Base-by-base conservation (phyloP, 2,329 filamentous ascomycete genomes). In the Coleophoma crateriformis region DNA sequence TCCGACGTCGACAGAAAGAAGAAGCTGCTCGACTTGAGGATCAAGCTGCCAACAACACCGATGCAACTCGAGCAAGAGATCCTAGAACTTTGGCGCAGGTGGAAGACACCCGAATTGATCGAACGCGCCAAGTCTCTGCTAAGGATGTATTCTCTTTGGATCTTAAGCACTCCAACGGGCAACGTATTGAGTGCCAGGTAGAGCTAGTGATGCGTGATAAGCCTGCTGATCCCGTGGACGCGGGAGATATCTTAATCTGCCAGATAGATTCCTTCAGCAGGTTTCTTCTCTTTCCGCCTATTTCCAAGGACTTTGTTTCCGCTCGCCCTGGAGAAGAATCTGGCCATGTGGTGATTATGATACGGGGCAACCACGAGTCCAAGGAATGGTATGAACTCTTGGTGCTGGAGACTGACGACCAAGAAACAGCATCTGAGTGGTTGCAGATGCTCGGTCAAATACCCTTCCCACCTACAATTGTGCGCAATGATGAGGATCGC, bases 251-350 rank as follows among this genome's bases (percentile, higher is more conserved):
- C n/a, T 78, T 99, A 19, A 86, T 99, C 50, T 91, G 92, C 57
- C 91, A 97, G 67, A 82, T 90, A n/a, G 90, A 90, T 41, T 79
- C 81, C 47, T 77, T 79, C 6, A 83, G 86, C 13, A 73, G 75
- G 27, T 97, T 90, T 83, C 78, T 99, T 4, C 77, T 99, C 0
- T 96, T 99, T 61, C 87, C 91, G n/a, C 92, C 94, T 1, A 76
- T 96, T n/a, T 76, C 84, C 15, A 76, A 82, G 55, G 75, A 77
- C 34, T 78, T 81, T 52, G 78, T 95, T 17, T 97, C 94, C 12
- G 89, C 90, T 45, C 84, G 92, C 37, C 82, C 77, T 52, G 90
- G 90, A 12, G 84, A 90, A 35, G 66, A 71, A 35, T 75, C 79
- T 47, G 79, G 82, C 27, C 85, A 95, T 57, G 77, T 97, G 53